phyloP scores from a whole-genome alignment of 1,139 yeast genomes.

The Candida tetrigidarum region DNA sequence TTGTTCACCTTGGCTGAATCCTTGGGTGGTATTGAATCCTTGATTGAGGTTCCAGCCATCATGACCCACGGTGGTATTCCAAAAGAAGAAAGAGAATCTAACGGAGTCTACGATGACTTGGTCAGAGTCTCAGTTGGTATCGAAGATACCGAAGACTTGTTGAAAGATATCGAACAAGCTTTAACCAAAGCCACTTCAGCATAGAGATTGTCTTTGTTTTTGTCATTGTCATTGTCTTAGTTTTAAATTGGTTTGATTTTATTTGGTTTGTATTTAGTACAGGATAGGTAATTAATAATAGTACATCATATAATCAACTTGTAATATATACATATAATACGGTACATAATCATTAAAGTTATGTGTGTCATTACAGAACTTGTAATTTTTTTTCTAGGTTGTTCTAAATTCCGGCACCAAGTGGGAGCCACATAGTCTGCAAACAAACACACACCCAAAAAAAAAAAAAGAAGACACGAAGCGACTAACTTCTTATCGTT shows the following conservation, averaged over 20 bases:
- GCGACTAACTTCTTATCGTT: not conserved
- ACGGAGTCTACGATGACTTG: constrained; percentile 83
- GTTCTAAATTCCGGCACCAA: constrained; percentile 1
- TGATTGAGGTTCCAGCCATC: constrained; percentile 87
- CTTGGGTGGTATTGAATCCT: constrained; percentile 87
- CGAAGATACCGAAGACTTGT: constrained; percentile 79
- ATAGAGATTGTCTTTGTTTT: no score
- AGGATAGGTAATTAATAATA: not conserved
- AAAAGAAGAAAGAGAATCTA: constrained; percentile 73
- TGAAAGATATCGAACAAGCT: constrained; percentile 76
- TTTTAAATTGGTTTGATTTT: no score
- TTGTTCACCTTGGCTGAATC: constrained; percentile 88
- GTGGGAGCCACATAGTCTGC: no score
- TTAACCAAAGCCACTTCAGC: constrained; percentile 34
- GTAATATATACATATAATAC: constrained; percentile 5
- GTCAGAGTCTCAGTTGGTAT: constrained; percentile 87
- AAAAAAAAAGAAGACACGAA: constrained; percentile 4
- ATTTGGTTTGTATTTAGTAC: not conserved
- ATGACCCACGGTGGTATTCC: constrained; percentile 97
- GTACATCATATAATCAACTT: not conserved
- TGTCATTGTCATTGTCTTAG: no score
- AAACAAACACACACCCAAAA: not conserved
- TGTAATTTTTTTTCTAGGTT: not conserved
- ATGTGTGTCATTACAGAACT: not conserved
- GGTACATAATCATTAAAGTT: not conserved